Evolutionary conservation across 768 basidiomycete genomes (phyloP).

Genomic region (Crepidotus variabilis): DNA sequence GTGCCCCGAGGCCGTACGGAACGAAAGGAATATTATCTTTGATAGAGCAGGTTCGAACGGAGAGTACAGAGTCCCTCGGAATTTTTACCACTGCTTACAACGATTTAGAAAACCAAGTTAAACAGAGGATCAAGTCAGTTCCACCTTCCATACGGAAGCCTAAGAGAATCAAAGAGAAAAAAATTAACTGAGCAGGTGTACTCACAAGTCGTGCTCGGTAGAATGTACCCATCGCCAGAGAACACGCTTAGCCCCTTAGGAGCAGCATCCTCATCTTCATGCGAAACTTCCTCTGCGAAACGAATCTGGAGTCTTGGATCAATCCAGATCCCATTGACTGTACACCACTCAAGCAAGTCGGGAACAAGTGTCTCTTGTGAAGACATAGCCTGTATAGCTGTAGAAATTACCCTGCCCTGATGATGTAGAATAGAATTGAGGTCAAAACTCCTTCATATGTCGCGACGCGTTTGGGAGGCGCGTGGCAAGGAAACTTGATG

Average conservation of each 20-base stretch:
- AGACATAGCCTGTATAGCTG: neutral
- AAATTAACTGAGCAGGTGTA: slow-evolving; percentile 1
- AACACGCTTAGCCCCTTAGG: slow-evolving; percentile 32
- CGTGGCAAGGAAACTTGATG: too few species aligned
- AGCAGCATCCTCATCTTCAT: slow-evolving; percentile 14
- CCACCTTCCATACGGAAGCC: neutral
- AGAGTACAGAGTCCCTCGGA: slow-evolving; percentile 59
- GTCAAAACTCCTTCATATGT: neutral
- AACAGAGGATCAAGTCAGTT: neutral
- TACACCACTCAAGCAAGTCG: slow-evolving; percentile 46
- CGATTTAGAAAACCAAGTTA: slow-evolving; percentile 4
- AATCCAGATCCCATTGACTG: slow-evolving; percentile 38
- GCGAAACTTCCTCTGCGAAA: neutral
- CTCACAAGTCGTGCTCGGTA: slow-evolving; percentile 34
- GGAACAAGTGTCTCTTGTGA: slow-evolving; percentile 13
- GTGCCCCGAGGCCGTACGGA: slow-evolving; percentile 56
- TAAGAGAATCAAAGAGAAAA: neutral
- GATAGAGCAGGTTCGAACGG: slow-evolving; percentile 51
- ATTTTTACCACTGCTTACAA: slow-evolving; percentile 54
- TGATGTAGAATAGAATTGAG: neutral
- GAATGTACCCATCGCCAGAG: slow-evolving; percentile 28
- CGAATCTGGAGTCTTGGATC: slow-evolving; percentile 40
- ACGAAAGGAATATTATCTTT: slow-evolving; percentile 37
- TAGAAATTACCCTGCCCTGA: neutral
- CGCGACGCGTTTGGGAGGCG: neutral